A percentile compares a stretch with the other conserved stretches of the same genome.
These are phyloP conservation scores for Corylus americana DNA, from an alignment of 306 rosid genomes.

Conservation along the genomic window DNA sequence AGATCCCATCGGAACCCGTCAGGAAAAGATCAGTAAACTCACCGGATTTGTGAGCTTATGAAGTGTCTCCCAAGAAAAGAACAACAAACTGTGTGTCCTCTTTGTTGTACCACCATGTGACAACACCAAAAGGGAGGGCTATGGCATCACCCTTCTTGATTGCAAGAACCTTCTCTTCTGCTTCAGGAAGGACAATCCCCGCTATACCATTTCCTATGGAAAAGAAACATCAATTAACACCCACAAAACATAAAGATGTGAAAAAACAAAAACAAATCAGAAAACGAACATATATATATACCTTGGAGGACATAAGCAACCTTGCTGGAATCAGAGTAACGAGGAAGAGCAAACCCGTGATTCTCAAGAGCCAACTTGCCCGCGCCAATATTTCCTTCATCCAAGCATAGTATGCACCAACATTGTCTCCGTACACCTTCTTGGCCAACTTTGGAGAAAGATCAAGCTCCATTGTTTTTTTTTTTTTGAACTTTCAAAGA, in stretches of 20 bases:
- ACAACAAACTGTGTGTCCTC: slow-evolving; percentile 67
- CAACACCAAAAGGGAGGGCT: slow-evolving; percentile 83
- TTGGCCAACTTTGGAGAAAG: slow-evolving; percentile 71
- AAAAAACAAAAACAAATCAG: not conserved
- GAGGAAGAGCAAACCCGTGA: slow-evolving; percentile 74
- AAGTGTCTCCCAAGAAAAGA: slow-evolving; percentile 75
- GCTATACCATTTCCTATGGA: slow-evolving; percentile 56
- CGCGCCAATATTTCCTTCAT: slow-evolving; percentile 76
- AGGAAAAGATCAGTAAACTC: slow-evolving; percentile 75
- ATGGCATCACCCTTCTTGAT: slow-evolving; percentile 83
- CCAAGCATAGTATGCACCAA: slow-evolving; percentile 68
- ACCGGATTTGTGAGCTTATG: slow-evolving; percentile 77
- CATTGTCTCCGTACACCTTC: slow-evolving; percentile 55
- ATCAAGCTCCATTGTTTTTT: slow-evolving; percentile 57
- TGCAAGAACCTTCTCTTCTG: slow-evolving; percentile 70
- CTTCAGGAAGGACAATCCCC: slow-evolving; percentile 71
- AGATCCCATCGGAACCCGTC: slow-evolving; percentile 69
- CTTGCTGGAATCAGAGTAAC: slow-evolving; percentile 69
- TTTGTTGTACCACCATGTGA: slow-evolving; percentile 83
- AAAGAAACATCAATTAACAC: slow-evolving; percentile 1
- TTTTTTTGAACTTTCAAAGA: not conserved
- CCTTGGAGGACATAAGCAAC: slow-evolving; percentile 88
- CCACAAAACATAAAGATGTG: not conserved
- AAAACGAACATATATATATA: not conserved
- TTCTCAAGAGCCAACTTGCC: slow-evolving; percentile 64